Evolutionary conservation across 371 early-diverging fungal genomes (phyloP).

Genomic region (Syncephalastrum racemosum): DNA sequence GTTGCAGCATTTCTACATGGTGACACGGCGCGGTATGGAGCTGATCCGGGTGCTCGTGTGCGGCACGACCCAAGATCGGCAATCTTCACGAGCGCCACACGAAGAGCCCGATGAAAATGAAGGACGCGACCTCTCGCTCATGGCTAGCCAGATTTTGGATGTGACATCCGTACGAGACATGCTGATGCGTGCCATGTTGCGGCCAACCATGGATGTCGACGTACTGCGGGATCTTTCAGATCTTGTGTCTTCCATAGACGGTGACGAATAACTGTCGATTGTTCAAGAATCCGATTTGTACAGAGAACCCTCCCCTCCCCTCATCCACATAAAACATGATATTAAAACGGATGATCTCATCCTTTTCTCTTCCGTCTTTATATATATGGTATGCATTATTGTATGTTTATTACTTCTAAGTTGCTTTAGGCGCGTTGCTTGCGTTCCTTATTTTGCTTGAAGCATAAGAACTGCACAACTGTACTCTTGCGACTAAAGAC

Average conservation of each 20-base stretch:
- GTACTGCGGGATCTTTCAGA: conserved; percentile 42
- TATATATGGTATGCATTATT: too few relatives aligned
- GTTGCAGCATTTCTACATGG: conserved; percentile 38
- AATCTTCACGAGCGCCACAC: conserved; percentile 28
- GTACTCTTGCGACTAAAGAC: conserved; percentile 68
- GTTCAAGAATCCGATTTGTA: too few relatives aligned
- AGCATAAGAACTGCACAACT: conserved; percentile 75
- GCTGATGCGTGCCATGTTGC: conserved; percentile 43
- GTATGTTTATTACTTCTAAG: too few relatives aligned
- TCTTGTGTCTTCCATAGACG: conserved; percentile 42
- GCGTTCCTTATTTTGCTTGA: conserved; percentile 59
- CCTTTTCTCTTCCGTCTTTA: too few relatives aligned
- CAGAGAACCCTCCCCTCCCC: too few relatives aligned
- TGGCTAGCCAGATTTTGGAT: conserved; percentile 39
- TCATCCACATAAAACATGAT: too few relatives aligned
- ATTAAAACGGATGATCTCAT: too few relatives aligned
- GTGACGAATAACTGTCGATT: conserved; percentile 15
- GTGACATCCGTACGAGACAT: conserved; percentile 39
- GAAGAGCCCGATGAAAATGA: conserved; percentile 17
- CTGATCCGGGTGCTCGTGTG: conserved; percentile 39
- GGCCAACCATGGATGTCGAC: conserved; percentile 43
- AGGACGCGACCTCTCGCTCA: conserved; percentile 20
- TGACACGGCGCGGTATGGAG: conserved; percentile 44
- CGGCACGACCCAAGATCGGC: conserved; percentile 9
- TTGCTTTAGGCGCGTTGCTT: too few relatives aligned